Evolutionary conservation across 768 basidiomycete species (phyloP), one percentile per base, ranked within the genome.

Genomic region (Kwoniella sp.): DNA sequence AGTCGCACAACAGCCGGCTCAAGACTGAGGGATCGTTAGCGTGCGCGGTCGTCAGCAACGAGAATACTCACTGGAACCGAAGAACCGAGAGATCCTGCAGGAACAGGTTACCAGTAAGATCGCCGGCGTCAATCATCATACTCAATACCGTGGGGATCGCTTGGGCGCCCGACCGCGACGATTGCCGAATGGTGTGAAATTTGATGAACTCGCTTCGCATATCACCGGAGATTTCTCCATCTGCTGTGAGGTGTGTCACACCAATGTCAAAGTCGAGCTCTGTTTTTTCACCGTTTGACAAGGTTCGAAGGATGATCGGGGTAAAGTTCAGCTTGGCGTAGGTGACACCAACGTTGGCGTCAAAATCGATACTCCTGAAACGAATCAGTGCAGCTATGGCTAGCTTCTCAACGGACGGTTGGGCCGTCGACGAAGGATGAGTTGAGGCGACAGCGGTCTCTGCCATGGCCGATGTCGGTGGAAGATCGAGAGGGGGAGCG

Each of bases 311-410:
- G 19, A 85, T 76, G 8, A 83, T 79, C 43, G 86, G 78, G 20
- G 78, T 76, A 47, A 92, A 76, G 53, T 84, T 79, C 23, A 95
- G 76, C 25, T 80, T 81, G 41, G 87, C 76, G 25, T 78, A 79
- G 50, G 85, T 84, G 60, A 96, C 91, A 1, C 87, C 86, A 23
- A 96, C 81, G 67, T 95, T 88, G 5, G 87, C 80, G 41, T 84
- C 82, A 32, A 95, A 76, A 27, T 81, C 80, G 47, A 91, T 82
- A 41, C 80, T 80, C 19, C 88, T 82, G 40, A 91, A 77, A 28
- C 86, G 84, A 47, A 90, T 63, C 12, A 91, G 76, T 22, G 88
- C 69, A 1, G 79, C 75, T 6, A 83, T 87, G 3, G 78, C 82
- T 43, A 89, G 25, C 42, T 60, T 52, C 17, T 52, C 39, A 5